Base-by-base conservation (phyloP, 164 flowering plant genomes). In the Dillenia turbinata region DNA sequence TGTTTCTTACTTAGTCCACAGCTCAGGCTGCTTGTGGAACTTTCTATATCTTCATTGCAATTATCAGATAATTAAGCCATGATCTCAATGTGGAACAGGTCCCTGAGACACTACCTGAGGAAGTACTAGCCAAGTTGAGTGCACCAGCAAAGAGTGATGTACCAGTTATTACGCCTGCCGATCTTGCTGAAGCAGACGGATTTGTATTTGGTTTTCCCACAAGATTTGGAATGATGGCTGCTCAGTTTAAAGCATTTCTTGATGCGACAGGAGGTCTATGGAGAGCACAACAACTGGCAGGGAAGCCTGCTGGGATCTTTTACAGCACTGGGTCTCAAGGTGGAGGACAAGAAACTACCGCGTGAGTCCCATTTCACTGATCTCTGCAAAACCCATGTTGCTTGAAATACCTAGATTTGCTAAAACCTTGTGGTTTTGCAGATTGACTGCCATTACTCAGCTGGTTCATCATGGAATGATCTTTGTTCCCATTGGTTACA, bases 221-320 rank as follows among this genome's bases (percentile, higher is more conserved):
- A 60, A 83, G 96, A 71, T 91, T 82, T 69, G 97, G 96, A 3
- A 91, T 91, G 97, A 91, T 91, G 96, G 74, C 88, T 64, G 92
- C 97, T 53, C 97, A 90, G 63, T 90, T 90, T 68, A 90, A 90
- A 73, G 93, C 97, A 47, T 90, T 90, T 61, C 43, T 90, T 22
- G 96, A 90, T 70, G 84, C 96, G 49, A 90, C 96, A 49, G 97
- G 96, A 50, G 88, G 91, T 59, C 77, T 85, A 13, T 88, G 97
- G 96, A 85, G 87, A 64, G 59, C 88, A 46, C 96, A 88, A 56
- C 78, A 81, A 59, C 85, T 90, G 48, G 97, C 97, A 1, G 96
- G 97, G 43, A 90, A 90, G 69, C 97, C 95, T 40, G 95, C 97
- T 33, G 96, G 97, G 47, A 69, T 90, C 58, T 90, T 90, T 77